Percentiles rank a stretch among this genome's conserved stretches.
Evolutionary conservation across 805 yeast genomes (phyloP).

Genomic region (Yarrowia alimentaria): DNA sequence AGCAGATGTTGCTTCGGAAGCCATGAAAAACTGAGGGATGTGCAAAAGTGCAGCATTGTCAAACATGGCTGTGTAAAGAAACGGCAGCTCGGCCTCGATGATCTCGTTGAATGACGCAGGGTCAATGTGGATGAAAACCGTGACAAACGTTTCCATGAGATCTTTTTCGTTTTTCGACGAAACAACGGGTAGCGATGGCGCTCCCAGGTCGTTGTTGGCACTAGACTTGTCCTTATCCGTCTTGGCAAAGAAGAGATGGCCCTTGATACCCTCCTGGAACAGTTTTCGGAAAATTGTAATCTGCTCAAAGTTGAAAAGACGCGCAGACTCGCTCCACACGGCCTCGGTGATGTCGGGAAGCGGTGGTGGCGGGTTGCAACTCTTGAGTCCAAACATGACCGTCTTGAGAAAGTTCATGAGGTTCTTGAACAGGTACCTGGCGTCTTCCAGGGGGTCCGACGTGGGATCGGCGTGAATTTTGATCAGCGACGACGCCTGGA

Average conservation of each 20-base stretch:
- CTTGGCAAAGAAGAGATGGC: conserved; percentile 71
- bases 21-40: conserved; percentile 88
- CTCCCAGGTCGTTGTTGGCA: conserved; percentile 41
- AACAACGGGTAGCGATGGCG: conserved; percentile 79
- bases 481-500: conserved; percentile 57
- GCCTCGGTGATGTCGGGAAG: conserved; percentile 51
- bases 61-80: conserved; percentile 73
- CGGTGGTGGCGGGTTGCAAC: conserved; percentile 74
- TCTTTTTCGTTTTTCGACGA: conserved; percentile 93
- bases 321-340: conserved; percentile 81
- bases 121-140: conserved; percentile 89
- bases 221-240: conserved; percentile 38
- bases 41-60: conserved; percentile 83
- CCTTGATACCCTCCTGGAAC: conserved; percentile 80
- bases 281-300: conserved; percentile 70
- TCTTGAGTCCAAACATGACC: conserved; percentile 81
- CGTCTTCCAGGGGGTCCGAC: conserved; percentile 77
- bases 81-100: conserved; percentile 73
- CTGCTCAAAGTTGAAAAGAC: conserved; percentile 81
- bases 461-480: conserved; percentile 50
- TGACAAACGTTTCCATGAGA: conserved; percentile 90
- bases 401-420: conserved; percentile 87
- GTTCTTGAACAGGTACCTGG: conserved; percentile 82
- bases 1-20: conserved; percentile 91
- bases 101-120: conserved; percentile 95